Evolutionary conservation across 805 yeast species (phyloP).

Genomic region (Debaryomyces maramus): DNA sequence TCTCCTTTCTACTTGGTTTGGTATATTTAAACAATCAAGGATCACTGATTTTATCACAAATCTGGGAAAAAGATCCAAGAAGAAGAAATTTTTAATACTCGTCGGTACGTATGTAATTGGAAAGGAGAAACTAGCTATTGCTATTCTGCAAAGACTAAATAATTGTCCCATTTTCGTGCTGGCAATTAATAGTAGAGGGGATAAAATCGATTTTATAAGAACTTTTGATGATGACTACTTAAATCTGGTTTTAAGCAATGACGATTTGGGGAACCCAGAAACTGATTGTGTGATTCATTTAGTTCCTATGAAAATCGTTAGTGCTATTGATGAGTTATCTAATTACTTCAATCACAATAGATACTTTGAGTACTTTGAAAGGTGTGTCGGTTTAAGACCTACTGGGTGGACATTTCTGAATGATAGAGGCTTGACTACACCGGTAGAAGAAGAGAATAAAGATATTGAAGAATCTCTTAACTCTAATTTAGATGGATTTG

Average conservation of each 20-base stretch:
- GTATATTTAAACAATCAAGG: conserved; percentile 33
- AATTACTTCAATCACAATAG: conserved; percentile 49
- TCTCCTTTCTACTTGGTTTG: conserved; percentile 33
- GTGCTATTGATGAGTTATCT: conserved; percentile 45
- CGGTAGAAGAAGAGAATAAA: neutral
- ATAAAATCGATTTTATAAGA: conserved; percentile 41
- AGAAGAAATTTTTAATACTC: conserved; percentile 52
- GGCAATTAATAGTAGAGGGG: conserved; percentile 44
- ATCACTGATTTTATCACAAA: conserved; percentile 36
- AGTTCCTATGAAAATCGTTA: conserved; percentile 61
- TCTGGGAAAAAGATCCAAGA: conserved; percentile 14
- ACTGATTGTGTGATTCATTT: conserved; percentile 60
- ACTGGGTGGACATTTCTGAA: conserved; percentile 82
- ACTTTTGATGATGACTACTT: conserved; percentile 47
- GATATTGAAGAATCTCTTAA: neutral
- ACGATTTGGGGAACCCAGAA: conserved; percentile 42
- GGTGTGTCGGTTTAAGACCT: conserved; percentile 74
- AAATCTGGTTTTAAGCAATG: conserved; percentile 25
- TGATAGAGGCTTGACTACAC: neutral
- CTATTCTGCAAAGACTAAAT: conserved; percentile 50
- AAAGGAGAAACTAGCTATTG: conserved; percentile 79
- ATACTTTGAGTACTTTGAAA: conserved; percentile 49
- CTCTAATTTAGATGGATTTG: neutral
- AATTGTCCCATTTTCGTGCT: conserved; percentile 57
- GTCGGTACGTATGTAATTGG: conserved; percentile 94